A percentile compares a stretch with the other conserved stretches of the same genome.
Conservation (phyloP, 345 rosid species). For the Citrus mangshanensis region DNA sequence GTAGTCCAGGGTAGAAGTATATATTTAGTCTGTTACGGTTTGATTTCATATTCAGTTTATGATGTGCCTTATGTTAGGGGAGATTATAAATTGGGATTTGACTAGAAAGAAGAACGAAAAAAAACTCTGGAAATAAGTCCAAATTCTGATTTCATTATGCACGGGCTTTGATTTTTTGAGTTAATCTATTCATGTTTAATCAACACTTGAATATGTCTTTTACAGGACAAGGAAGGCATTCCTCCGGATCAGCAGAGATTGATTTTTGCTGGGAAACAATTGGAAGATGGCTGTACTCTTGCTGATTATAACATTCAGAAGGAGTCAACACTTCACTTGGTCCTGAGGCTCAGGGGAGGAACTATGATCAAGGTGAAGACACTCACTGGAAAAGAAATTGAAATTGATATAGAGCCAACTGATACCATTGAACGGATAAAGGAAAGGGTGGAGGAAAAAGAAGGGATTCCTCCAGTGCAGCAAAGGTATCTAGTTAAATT, state of each 20-base stretch:
- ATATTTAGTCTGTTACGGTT: neutral
- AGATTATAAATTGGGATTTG: neutral
- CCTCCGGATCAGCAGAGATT: conserved; percentile 94
- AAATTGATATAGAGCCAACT: conserved; percentile 89
- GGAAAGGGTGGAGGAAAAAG: conserved; percentile 95
- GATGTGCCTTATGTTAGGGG: neutral
- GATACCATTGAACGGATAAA: conserved; percentile 94
- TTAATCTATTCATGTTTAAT: neutral
- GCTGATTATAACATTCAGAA: conserved; percentile 90
- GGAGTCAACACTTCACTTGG: conserved; percentile 93
- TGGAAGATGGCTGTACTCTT: conserved; percentile 91
- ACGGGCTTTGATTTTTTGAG: neutral
- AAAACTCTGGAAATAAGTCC: neutral
- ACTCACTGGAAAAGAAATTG: conserved; percentile 92
- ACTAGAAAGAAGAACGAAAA: neutral
- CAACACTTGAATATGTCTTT: neutral
- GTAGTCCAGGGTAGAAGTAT: neutral
- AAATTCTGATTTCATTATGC: neutral
- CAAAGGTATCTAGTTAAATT: conserved; percentile 50
- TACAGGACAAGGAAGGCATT: conserved; percentile 94
- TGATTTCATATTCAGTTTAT: neutral
- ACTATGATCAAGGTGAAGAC: conserved; percentile 98
- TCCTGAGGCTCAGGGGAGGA: conserved; percentile 91
- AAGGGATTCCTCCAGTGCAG: conserved; percentile 98
- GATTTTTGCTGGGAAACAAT: conserved; percentile 93